Base-by-base conservation (phyloP, 352 stramenopile genomes). In the Phytophthora aleatoria region DNA sequence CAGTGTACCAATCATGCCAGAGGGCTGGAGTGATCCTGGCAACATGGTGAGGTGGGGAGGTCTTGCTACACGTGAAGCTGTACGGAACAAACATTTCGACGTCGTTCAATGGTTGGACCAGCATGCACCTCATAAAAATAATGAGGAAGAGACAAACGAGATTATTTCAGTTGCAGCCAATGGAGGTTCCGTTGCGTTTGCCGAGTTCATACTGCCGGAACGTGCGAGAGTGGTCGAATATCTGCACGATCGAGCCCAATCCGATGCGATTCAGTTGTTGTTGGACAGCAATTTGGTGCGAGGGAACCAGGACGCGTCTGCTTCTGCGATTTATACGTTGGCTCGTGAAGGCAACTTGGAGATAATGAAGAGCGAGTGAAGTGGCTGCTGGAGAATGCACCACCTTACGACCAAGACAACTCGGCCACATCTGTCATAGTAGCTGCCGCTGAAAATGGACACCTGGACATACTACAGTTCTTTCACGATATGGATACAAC, bases 311-410 rank as follows among this genome's bases (percentile, higher is more conserved):
- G 26, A 57, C 16, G 41, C 41, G 10, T 51, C 52, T 31, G 52
- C 52, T 33, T 15, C 9, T 50, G 52, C 52, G 3, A 50, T 59
- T 31, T 49, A 52, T 13, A 60, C 53, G 1, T 52, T 60, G 11
- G 41, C 53, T 60, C 51, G 51, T n/a, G 38, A 20, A 5, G 51
- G 38, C 2, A 50, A 58, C 27, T 58, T 61, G 42, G 42, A 61
- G 5, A 8, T 61, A 13, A 61, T 61, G 51, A 38, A 58, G 27
- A 50, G 7, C 50, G 51, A 6, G 38, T 58, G 2, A 50, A 58
- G 16, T 58, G 51, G 51, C 13, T 58, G 26, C 26, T 58, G 24
- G 38, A 58, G 13, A 38, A 41, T 39, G 51, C 27, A 2, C 16
- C 50, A 7, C 24, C 38, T 9, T 58, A 38, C 38, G 26, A 10